phyloP scores from a whole-genome alignment of 768 basidiomycete species.

The Boletus reticuloceps region DNA sequence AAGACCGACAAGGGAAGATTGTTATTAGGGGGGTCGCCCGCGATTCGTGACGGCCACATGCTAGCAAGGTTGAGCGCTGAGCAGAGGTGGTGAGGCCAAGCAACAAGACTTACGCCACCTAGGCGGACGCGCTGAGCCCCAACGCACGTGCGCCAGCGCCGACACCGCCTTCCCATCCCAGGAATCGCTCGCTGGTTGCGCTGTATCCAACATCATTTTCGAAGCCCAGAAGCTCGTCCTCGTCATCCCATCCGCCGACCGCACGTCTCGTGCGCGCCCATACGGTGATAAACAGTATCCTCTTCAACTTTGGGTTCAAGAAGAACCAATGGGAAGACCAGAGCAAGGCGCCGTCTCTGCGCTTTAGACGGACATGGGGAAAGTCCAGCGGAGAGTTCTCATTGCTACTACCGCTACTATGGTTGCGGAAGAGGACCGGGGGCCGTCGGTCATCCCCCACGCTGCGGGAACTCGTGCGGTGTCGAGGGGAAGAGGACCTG shows the following conservation, averaged over 20 bases:
- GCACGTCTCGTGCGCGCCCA: constrained; percentile 80
- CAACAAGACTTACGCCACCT: constrained; percentile 26
- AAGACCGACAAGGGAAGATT: not conserved
- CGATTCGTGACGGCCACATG: not conserved
- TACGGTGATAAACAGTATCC: constrained; percentile 87
- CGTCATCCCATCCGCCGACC: constrained; percentile 48
- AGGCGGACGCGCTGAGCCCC: constrained; percentile 48
- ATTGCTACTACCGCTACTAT: constrained; percentile 37
- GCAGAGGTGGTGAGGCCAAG: constrained; percentile 7
- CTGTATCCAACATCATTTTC: constrained; percentile 36
- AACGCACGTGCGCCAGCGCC: constrained; percentile 84
- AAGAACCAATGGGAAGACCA: constrained; percentile 99
- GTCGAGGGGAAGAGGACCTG: constrained; percentile 32
- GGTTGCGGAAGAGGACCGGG: constrained; percentile 22
- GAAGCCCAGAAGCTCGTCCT: constrained; percentile 39
- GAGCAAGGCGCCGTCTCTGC: constrained; percentile 71
- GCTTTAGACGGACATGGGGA: constrained; percentile 51
- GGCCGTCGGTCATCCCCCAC: not conserved
- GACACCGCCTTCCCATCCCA: constrained; percentile 73
- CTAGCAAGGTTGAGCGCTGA: constrained; percentile 13
- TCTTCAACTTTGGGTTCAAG: constrained; percentile 87
- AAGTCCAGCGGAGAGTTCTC: constrained; percentile 34
- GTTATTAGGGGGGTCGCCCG: not conserved
- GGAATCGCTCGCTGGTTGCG: constrained; percentile 55
- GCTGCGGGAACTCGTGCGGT: constrained; percentile 11